Base-by-base conservation (phyloP, 176 grass and related monocot genomes). In the Cenchrus americanus region DNA sequence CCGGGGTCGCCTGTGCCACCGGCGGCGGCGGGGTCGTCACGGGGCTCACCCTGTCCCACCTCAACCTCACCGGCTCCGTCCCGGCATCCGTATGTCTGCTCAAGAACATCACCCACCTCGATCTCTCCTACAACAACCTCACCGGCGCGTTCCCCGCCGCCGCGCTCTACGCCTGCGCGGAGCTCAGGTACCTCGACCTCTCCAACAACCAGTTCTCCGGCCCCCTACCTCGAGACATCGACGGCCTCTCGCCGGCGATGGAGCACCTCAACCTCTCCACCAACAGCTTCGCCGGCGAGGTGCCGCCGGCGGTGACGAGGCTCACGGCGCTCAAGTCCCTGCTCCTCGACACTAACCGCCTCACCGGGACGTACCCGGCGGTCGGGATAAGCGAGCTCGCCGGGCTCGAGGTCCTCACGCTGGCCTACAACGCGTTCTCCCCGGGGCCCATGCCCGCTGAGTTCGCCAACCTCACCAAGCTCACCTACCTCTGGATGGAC, bases 51-150 rank as follows among this genome's bases (percentile, higher is more conserved):
- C 52, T 98, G 17, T 0, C 12, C 7, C 1, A 24, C 0, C 71
- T 82, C 10, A 42, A 78, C 34, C 75, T 95, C 13, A 75, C 6
- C 41, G 51, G 51, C 21, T 3, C 57, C 4, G 82, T 98, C 10
- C 89, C 96, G 3, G 18, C 83, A 15, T 75, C 83, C 3, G 48
- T 93, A 12, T 92, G 96, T 77, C 24, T 17, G 17, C 83, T 98
- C 62, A 30, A n/a, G 47, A 88, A 41, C 43, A 89, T 98, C 32
- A 26, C 87, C 22, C 10, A 15, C 71, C 92, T 98, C 60, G 80
- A 95, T 73, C 88, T 98, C 76, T 83, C 87, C 55, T 3, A 62
- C 83, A 98, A 98, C 69, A 44, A 74, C 30, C 75, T 98, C 71
- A 43, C 82, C 32, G 82, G 87, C 49, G 3, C 24, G 4, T 98